These are phyloP conservation scores for Alternaria brassicicola DNA, from an alignment of 2,329 filamentous ascomycete genomes.

Conservation along the genomic window DNA sequence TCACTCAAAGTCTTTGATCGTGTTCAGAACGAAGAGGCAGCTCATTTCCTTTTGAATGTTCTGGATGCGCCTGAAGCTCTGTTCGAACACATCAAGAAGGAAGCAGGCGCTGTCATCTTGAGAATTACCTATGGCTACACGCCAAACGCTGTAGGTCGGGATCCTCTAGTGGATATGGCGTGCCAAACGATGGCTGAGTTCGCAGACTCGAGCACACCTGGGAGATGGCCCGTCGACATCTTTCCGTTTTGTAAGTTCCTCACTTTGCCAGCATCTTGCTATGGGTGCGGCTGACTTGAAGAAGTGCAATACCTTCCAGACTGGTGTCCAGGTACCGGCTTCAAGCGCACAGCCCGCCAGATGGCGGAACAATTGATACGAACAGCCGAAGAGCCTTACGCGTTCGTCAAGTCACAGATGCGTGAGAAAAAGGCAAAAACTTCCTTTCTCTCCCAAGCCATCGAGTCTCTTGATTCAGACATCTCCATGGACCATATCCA, in stretches of 20 bases:
- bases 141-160: constrained; percentile 48
- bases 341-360: constrained; percentile 51
- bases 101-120: constrained; percentile 37
- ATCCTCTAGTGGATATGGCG: constrained; percentile 54
- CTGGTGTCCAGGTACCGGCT: constrained; percentile 56
- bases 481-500: constrained; percentile 42
- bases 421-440: constrained; percentile 31
- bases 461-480: constrained; percentile 43
- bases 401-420: constrained; percentile 53
- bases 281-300: not conserved
- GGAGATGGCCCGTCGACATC: constrained; percentile 56
- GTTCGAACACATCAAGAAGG: constrained; percentile 37
- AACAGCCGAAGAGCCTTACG: constrained; percentile 51
- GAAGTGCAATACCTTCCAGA: constrained; percentile 52
- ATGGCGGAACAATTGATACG: constrained; percentile 44
- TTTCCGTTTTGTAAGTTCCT: constrained; percentile 51
- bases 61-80: constrained; percentile 28
- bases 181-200: constrained; percentile 52
- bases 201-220: constrained; percentile 49
- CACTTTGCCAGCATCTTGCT: not conserved
- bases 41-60: constrained; percentile 35
- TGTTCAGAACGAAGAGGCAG: constrained; percentile 37
- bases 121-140: constrained; percentile 52
- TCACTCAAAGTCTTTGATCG: constrained; percentile 34
- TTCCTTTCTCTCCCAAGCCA: constrained; percentile 52